Evolutionary conservation across 257 asterid genomes (phyloP).

Genomic region (Solanum etuberosum): DNA sequence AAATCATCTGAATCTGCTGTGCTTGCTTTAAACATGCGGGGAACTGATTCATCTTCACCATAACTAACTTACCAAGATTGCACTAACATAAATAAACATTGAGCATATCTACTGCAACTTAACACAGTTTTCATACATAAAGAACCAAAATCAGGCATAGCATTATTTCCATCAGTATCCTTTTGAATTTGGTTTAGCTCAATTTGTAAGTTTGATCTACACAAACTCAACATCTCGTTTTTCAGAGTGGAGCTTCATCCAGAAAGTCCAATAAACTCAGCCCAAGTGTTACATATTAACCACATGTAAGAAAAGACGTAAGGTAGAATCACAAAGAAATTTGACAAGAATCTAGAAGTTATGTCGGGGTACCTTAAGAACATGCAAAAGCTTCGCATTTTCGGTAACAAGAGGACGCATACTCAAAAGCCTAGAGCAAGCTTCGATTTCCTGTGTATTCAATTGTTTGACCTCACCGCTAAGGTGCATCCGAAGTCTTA

Average conservation of each 20-base stretch:
- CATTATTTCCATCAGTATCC: not conserved
- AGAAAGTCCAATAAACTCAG: not conserved
- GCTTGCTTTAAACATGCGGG: not conserved
- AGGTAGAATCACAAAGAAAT: not conserved
- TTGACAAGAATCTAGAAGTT: not conserved
- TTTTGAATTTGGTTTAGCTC: not conserved
- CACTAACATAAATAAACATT: not conserved
- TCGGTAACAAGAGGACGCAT: conserved; percentile 52
- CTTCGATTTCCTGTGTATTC: conserved; percentile 38
- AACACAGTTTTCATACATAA: not conserved
- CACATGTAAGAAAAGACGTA: not conserved
- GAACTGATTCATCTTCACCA: not conserved
- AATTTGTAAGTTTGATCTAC: not conserved
- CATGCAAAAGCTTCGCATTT: conserved; percentile 15
- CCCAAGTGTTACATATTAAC: not conserved
- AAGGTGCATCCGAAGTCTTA: conserved; percentile 65
- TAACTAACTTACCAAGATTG: not conserved
- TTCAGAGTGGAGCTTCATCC: not conserved
- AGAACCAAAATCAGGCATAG: not conserved
- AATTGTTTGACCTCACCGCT: conserved; percentile 50
- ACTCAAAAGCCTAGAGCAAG: conserved; percentile 49
- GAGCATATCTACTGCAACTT: not conserved
- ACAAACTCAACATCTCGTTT: not conserved
- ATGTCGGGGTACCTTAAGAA: conserved; percentile 45
- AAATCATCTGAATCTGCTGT: not conserved